These are phyloP conservation scores for Malbranchea zuffiana DNA, from an alignment of 2,329 filamentous ascomycete genomes.

Conservation along the genomic window DNA sequence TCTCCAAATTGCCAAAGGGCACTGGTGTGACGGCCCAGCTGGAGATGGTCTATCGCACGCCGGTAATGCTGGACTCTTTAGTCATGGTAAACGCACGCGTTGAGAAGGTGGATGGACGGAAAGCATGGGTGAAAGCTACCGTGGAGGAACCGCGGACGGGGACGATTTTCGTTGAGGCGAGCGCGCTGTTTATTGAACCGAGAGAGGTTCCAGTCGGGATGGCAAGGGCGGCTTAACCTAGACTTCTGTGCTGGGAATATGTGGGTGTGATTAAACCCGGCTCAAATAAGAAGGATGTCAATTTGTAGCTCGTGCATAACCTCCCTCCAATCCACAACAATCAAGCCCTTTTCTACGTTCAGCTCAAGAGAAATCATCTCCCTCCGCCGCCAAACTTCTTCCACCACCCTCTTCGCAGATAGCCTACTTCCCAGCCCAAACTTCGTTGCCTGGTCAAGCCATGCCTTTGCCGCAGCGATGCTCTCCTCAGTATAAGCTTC, in stretches of 20 bases:
- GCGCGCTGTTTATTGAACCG: neutral
- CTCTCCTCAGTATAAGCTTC: slow-evolving; percentile 15
- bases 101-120: neutral
- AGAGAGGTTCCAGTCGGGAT: neutral
- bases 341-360: neutral
- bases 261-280: too few species aligned
- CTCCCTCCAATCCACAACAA: slow-evolving; percentile 1
- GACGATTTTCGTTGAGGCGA: neutral
- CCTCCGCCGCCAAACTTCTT: neutral
- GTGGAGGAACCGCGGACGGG: neutral
- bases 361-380: neutral
- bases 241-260: too few species aligned
- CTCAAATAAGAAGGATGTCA: neutral
- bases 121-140: neutral
- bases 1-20: neutral
- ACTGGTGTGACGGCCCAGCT: neutral
- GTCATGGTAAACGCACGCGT: neutral
- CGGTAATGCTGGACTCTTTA: neutral
- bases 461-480: slow-evolving; percentile 2
- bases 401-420: neutral
- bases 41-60: neutral
- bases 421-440: slow-evolving; percentile 2
- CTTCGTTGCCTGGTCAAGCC: neutral
- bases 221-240: too few species aligned
- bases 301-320: neutral